Evolutionary conservation across 257 asterid species (phyloP).

Genomic region (Petrea volubilis): DNA sequence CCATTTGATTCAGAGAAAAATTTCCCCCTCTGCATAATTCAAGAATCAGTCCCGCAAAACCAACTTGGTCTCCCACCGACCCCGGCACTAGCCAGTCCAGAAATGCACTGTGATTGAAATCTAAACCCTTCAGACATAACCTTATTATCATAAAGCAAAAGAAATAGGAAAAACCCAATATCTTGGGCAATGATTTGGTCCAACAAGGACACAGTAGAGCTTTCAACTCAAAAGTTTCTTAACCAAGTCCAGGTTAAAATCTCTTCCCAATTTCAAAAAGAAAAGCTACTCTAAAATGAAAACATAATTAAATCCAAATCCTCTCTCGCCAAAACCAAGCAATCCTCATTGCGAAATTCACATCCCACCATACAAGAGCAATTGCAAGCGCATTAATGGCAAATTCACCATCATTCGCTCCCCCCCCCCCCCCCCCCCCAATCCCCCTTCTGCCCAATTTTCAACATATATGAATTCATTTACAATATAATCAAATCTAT

Average conservation of each 20-base stretch:
- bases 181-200: background rate
- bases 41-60: background rate
- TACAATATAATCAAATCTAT: background rate
- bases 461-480: background rate
- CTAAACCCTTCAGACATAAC: background rate
- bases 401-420: background rate
- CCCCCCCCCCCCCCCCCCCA: too few relatives aligned
- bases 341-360: conserved; percentile 8
- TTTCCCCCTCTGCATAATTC: background rate
- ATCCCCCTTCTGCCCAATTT: background rate
- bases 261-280: background rate
- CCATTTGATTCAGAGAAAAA: background rate
- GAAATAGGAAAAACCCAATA: background rate
- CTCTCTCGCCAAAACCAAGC: background rate
- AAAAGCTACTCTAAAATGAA: background rate
- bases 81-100: background rate
- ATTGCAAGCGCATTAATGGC: background rate
- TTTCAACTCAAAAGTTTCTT: background rate
- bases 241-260: background rate
- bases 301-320: background rate
- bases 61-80: background rate
- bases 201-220: background rate
- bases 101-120: background rate
- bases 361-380: conserved; percentile 4
- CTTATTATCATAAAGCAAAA: background rate